Evolutionary conservation across 768 basidiomycete genomes (phyloP), one percentile per base, ranked within the genome.

Genomic region (Lactarius deliciosus): DNA sequence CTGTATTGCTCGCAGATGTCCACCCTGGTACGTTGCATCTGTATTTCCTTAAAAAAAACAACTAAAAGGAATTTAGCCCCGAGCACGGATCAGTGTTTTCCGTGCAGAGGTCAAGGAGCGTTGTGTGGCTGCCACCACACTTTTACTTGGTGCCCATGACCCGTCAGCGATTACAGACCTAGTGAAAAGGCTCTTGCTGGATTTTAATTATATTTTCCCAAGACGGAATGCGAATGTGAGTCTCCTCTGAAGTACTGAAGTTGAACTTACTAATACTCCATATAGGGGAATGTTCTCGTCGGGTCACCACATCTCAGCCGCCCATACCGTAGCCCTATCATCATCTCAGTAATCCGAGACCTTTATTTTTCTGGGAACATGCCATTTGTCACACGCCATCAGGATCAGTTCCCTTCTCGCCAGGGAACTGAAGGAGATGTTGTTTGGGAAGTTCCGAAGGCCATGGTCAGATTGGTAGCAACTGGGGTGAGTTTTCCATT

Each of bases 151-250:
- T 1, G 9, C n/a, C 9, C 20, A 45, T 3, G 8, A 9, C 45
- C 9, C 45, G 1, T 5, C 9, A 3, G 9, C 20, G 9, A 1
- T n/a, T 20, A 10, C 8, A 9, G n/a, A 45, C 20, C 2, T 45
- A 9, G 9, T 45, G 5, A 45, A 9, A 1, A 45, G 10, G 1
- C 2, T n/a, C 7, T 0, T 9, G 9, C 1, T 0, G 0, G 9
- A 45, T 8, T 45, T n/a, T 8, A 45, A 45, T 20, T 45, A 45
- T 45, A 45, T 45, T 4, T 45, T 45, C 9, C 45, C 45, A 3
- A n/a, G 45, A n/a, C 7, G n/a, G 9, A 20, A n/a, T 1, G 20
- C 0, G 3, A n/a, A n/a, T 0, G 45, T n/a, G 3, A n/a, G n/a
- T 45, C 5, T n/a, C 2, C 9, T 28, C 28, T 28, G 0, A 43